A percentile compares a stretch with the other conserved stretches of the same genome.
Conservation (phyloP, 306 rosid genomes). For the Crataegus laevigata region DNA sequence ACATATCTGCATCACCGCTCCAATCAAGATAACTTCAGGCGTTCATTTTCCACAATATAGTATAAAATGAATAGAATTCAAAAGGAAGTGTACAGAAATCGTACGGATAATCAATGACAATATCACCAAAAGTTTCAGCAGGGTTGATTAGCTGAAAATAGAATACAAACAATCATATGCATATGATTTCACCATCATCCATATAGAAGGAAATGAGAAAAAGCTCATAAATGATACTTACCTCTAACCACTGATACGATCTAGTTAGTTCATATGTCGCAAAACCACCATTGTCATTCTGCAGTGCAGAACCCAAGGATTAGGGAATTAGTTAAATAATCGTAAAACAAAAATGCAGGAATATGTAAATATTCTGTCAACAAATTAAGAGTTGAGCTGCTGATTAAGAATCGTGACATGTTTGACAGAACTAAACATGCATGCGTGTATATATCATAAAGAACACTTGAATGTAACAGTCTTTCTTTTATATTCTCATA, state of each 20-base stretch:
- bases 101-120: slow-evolving; percentile 33
- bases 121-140: slow-evolving; percentile 38
- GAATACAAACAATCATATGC: neutral
- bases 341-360: neutral
- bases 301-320: neutral
- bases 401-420: neutral
- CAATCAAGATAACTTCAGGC: neutral
- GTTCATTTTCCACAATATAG: neutral
- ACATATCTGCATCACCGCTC: slow-evolving; percentile 22
- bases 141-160: slow-evolving; percentile 25
- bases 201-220: neutral
- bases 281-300: slow-evolving; percentile 29
- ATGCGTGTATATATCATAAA: too few species aligned
- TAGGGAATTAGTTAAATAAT: neutral
- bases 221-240: neutral
- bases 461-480: too few species aligned
- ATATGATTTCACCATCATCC: neutral
- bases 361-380: neutral
- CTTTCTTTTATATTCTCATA: too few species aligned
- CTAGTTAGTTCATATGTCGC: slow-evolving; percentile 32
- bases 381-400: neutral
- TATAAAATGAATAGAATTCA: neutral
- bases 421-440: too few species aligned
- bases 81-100: slow-evolving; percentile 2
- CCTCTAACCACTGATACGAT: slow-evolving; percentile 32